Percentiles rank a stretch among this genome's conserved stretches.
Evolutionary conservation across 192 early-diverging fungal genomes (phyloP).

Genomic region (Kickxella alabastrina): DNA sequence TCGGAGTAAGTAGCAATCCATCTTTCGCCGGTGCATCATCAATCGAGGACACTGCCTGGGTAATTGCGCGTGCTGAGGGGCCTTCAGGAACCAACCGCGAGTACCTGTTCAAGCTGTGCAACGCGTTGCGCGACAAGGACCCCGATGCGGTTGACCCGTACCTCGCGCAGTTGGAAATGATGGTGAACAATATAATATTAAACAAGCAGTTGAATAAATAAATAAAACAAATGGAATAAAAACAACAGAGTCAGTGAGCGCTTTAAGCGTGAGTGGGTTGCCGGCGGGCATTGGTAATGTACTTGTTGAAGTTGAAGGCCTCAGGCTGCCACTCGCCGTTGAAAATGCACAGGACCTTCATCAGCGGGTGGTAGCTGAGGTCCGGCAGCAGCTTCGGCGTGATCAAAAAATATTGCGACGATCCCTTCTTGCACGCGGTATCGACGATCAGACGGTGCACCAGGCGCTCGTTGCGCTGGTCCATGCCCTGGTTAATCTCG

Average conservation of each 20-base stretch:
- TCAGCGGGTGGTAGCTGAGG: slow-evolving; percentile 83
- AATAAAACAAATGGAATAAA: too few relatives aligned
- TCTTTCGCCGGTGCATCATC: slow-evolving; percentile 72
- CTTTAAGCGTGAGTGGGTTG: too few relatives aligned
- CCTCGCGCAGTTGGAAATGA: slow-evolving; percentile 54
- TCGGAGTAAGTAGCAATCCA: slow-evolving; percentile 70
- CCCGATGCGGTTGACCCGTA: slow-evolving; percentile 58
- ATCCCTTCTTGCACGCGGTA: slow-evolving; percentile 63
- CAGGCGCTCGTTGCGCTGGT: slow-evolving; percentile 91
- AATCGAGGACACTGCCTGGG: slow-evolving; percentile 57
- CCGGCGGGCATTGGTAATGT: slow-evolving; percentile 34
- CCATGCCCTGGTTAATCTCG: slow-evolving; percentile 99
- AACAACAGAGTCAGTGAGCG: too few relatives aligned
- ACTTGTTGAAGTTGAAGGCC: slow-evolving; percentile 39
- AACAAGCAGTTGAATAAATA: too few relatives aligned
- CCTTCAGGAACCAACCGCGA: slow-evolving; percentile 69
- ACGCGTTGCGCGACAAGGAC: slow-evolving; percentile 53
- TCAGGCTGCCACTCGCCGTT: slow-evolving; percentile 89
- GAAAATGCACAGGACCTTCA: slow-evolving; percentile 90
- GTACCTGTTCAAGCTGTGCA: slow-evolving; percentile 64
- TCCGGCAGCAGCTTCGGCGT: slow-evolving; percentile 98
- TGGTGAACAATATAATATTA: slow-evolving; percentile 42
- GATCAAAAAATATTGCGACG: slow-evolving; percentile 83
- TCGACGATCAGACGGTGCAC: slow-evolving; percentile 90
- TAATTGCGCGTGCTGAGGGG: slow-evolving; percentile 62